Conservation (phyloP, 306 rosid species). For the Comarum palustre region DNA sequence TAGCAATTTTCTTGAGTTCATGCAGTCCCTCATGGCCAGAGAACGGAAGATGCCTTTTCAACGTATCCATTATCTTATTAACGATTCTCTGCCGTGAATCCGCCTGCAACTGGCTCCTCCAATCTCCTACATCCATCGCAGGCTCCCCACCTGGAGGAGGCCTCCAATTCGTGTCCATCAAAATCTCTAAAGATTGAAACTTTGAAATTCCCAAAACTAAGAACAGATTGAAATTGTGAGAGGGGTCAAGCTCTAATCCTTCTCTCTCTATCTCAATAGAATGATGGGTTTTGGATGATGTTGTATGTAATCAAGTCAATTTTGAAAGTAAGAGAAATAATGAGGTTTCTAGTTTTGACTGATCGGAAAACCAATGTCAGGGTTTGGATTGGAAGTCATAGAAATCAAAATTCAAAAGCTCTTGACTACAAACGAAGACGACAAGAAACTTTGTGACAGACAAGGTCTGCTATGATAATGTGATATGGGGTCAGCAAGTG, state of each 20-base stretch:
- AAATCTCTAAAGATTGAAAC: background rate
- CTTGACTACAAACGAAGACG: background rate
- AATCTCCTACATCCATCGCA: background rate
- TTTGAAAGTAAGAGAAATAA: background rate
- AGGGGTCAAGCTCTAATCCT: too few species aligned
- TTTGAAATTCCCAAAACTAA: background rate
- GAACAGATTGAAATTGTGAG: background rate
- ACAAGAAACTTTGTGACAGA: background rate
- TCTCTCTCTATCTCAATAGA: too few species aligned
- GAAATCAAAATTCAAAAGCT: background rate
- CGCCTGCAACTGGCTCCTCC: conserved; percentile 4
- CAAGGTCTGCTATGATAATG: too few species aligned
- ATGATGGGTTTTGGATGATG: background rate
- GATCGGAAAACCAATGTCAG: background rate
- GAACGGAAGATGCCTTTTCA: conserved; percentile 51
- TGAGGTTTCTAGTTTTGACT: background rate
- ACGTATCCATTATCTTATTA: too few species aligned
- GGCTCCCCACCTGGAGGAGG: background rate
- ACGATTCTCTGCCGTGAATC: too few species aligned
- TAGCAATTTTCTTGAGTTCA: conserved; percentile 61
- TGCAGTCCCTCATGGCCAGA: conserved; percentile 54
- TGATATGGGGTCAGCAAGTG: too few species aligned
- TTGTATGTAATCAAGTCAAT: background rate
- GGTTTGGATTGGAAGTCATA: background rate
- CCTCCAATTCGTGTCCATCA: background rate